These are phyloP conservation scores for Vaccinium vitisidaea DNA, from an alignment of 148 eudicot species.

Conservation along the genomic window DNA sequence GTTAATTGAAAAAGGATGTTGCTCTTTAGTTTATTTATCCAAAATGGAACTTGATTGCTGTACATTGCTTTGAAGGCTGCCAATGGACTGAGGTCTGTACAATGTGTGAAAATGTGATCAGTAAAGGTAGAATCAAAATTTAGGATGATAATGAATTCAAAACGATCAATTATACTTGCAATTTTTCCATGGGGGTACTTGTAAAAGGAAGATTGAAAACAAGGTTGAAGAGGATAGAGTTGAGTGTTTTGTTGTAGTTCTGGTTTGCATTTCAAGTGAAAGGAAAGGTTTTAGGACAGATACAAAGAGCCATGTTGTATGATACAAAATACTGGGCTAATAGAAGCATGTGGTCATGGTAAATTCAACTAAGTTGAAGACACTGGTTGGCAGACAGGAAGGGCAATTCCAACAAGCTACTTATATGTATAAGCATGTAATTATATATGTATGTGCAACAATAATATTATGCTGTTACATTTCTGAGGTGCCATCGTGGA, in stretches of 20 bases:
- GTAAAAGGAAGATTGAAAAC: not conserved
- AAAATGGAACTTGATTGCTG: not conserved
- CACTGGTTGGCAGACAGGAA: not conserved
- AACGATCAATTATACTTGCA: not conserved
- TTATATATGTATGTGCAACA: not conserved
- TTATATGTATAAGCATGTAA: not conserved
- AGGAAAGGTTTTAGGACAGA: not conserved
- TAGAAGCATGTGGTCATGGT: not conserved
- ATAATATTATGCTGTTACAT: not conserved
- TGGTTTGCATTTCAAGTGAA: not conserved
- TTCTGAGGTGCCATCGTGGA: not conserved
- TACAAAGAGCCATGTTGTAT: not conserved
- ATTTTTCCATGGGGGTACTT: not conserved
- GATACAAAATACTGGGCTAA: not conserved
- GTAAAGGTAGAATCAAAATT: not conserved
- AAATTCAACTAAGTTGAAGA: not conserved
- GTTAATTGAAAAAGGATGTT: not conserved
- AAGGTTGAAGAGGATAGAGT: not conserved
- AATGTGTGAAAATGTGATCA: not conserved
- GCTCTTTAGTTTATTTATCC: conserved; percentile 5
- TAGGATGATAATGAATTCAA: not conserved
- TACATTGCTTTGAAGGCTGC: not conserved
- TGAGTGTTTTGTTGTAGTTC: not conserved
- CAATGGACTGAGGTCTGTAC: not conserved
- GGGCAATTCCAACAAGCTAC: not conserved